These are phyloP conservation scores for Coniferiporia weirii DNA, from an alignment of 1,284 basidiomycete species.

Conservation along the genomic window DNA sequence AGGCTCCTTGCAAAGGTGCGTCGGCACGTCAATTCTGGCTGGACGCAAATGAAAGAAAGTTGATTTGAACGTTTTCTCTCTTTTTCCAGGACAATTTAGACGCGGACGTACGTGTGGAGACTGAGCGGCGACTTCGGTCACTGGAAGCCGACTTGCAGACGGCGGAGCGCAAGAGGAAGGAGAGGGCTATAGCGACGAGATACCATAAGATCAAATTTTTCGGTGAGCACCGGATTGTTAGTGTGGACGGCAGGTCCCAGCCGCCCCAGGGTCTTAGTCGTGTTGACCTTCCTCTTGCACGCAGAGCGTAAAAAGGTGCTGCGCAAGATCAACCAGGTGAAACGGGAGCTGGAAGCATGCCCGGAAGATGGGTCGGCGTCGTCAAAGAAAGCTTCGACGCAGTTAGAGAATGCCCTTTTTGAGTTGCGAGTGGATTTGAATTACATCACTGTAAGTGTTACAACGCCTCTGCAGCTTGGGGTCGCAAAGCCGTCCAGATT, in stretches of 20 bases:
- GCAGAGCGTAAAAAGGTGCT: conserved; percentile 82
- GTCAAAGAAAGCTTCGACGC: conserved; percentile 33
- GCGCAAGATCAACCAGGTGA: conserved; percentile 64
- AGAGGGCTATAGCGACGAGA: conserved; percentile 62
- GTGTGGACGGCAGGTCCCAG: too few species aligned
- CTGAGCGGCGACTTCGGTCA: conserved; percentile 69
- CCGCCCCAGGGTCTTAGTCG: too few species aligned
- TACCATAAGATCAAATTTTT: conserved; percentile 92
- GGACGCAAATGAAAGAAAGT: neutral
- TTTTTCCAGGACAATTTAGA: conserved; percentile 61
- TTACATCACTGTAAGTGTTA: conserved; percentile 64
- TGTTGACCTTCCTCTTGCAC: neutral
- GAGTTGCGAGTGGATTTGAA: conserved; percentile 76
- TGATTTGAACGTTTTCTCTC: neutral
- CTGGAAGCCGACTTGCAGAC: conserved; percentile 71
- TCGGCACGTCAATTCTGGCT: neutral
- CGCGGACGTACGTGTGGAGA: conserved; percentile 71
- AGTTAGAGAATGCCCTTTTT: conserved; percentile 45
- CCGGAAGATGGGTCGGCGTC: conserved; percentile 25
- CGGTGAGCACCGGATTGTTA: conserved; percentile 38
- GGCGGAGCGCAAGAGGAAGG: conserved; percentile 56
- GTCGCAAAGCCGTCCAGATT: too few species aligned
- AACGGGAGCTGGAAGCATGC: conserved; percentile 41
- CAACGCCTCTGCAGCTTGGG: neutral
- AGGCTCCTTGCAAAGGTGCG: conserved; percentile 72